These are phyloP conservation scores for Picea sitchensis DNA, from an alignment of 75 land plant genomes.

Conservation along the genomic window DNA sequence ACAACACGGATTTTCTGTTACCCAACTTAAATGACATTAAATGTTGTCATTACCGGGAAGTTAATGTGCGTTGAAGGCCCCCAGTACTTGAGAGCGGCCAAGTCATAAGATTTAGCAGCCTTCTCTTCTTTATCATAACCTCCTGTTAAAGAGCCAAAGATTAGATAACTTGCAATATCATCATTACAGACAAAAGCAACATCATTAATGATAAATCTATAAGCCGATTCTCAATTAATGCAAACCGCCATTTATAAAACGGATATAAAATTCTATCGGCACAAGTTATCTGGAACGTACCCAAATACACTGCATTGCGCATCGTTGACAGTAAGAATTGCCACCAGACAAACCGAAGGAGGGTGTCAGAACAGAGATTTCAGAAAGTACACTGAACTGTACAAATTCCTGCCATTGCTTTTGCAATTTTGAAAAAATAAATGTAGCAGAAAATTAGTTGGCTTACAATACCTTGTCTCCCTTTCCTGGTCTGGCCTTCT, in stretches of 20 bases:
- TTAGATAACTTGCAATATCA: no score
- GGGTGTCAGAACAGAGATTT: background rate
- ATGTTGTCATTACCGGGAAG: slow-evolving; percentile 54
- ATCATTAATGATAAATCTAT: no score
- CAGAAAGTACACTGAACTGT: no score
- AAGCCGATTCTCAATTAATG: background rate
- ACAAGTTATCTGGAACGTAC: background rate
- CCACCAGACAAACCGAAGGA: background rate
- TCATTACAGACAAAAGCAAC: no score
- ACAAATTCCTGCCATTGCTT: no score
- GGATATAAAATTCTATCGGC: no score
- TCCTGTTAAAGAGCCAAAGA: slow-evolving; percentile 32
- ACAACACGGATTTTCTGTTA: background rate
- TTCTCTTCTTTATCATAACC: slow-evolving; percentile 99
- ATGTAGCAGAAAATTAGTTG: no score
- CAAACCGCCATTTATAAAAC: no score
- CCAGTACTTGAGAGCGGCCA: slow-evolving; percentile 98
- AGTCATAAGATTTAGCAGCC: slow-evolving; percentile 96
- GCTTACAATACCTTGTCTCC: slow-evolving; percentile 50
- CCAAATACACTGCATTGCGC: background rate
- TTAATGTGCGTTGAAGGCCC: slow-evolving; percentile 93
- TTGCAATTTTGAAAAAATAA: no score
- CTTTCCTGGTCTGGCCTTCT: slow-evolving; percentile 68
- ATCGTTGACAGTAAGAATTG: background rate
- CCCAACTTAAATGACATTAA: background rate